A percentile compares a stretch with the other conserved stretches of the same genome.
phyloP scores from a whole-genome alignment of 192 early-diverging fungal genomes.

The Coemansia sp. region DNA sequence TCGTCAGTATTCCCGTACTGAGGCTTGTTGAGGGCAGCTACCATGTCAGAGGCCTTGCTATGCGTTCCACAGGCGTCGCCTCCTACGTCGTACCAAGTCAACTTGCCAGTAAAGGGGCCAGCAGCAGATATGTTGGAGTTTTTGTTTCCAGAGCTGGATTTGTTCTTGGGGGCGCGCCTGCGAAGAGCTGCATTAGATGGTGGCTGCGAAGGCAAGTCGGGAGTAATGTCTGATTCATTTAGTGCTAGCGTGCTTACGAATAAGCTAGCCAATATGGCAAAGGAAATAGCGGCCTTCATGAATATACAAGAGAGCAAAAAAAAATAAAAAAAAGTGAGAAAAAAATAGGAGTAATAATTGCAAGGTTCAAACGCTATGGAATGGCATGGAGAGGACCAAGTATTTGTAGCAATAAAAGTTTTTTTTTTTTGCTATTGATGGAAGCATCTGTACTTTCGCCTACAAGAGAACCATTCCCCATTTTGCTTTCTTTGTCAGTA shows the following conservation, averaged over 20 bases:
- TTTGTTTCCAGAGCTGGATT: neutral
- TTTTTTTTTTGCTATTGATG: neutral
- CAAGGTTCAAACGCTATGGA: neutral
- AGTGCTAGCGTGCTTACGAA: neutral
- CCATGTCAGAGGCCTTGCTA: conserved; percentile 20
- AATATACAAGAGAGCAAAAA: neutral
- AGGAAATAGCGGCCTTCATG: neutral
- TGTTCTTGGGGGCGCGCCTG: neutral
- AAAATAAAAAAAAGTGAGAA: neutral
- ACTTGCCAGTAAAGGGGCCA: conserved; percentile 14
- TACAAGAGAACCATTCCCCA: neutral
- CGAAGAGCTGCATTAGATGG: neutral
- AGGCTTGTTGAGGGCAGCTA: conserved; percentile 45
- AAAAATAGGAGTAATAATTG: neutral
- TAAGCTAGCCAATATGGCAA: neutral
- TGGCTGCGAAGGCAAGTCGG: neutral
- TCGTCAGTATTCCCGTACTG: conserved; percentile 52
- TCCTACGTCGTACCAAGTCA: conserved; percentile 25
- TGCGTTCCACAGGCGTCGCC: conserved; percentile 29
- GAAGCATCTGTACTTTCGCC: neutral
- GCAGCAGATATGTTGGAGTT: neutral
- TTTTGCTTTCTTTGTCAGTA: neutral
- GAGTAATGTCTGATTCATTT: neutral
- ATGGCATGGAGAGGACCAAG: neutral
- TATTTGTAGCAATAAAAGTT: neutral